These are phyloP conservation scores for Diaporthe batatas DNA, from an alignment of 2,329 filamentous ascomycete genomes.

Conservation along the genomic window DNA sequence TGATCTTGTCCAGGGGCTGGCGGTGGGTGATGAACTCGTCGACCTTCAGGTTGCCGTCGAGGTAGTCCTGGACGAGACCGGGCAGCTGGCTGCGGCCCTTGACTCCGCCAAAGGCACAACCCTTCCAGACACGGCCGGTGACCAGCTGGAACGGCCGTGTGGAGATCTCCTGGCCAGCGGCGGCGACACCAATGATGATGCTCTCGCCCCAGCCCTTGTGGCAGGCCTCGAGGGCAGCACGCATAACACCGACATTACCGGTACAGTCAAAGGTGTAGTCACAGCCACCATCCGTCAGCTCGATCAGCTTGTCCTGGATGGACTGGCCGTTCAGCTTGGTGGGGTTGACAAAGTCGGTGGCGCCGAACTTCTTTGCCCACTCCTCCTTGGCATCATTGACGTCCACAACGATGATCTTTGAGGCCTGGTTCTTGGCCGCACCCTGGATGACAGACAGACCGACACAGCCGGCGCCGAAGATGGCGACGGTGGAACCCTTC, in stretches of 20 bases:
- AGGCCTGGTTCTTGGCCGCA: constrained; percentile 84
- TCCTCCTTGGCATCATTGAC: constrained; percentile 92
- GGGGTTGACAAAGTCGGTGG: constrained; percentile 97
- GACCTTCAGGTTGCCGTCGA: constrained; percentile 91
- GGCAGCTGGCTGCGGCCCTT: constrained; percentile 96
- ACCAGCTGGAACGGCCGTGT: constrained; percentile 97
- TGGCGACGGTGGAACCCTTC: constrained; percentile 87
- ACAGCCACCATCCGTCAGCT: constrained; percentile 97
- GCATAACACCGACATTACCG: constrained; percentile 95
- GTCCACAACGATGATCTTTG: constrained; percentile 79
- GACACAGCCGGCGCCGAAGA: constrained; percentile 97
- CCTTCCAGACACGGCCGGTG: constrained; percentile 97
- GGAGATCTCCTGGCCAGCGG: constrained; percentile 94
- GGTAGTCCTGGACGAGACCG: constrained; percentile 89
- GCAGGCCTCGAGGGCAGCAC: constrained; percentile 94
- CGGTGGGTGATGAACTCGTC: constrained; percentile 99
- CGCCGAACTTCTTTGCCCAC: constrained; percentile 95
- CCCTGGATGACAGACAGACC: constrained; percentile 96
- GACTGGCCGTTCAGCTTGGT: constrained; percentile 81
- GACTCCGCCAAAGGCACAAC: constrained; percentile 97
- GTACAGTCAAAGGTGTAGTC: constrained; percentile 99
- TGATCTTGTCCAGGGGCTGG: constrained; percentile 85
- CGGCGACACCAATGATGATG: constrained; percentile 97
- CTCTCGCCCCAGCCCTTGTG: constrained; percentile 99
- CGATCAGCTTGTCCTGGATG: constrained; percentile 92